A percentile compares a stretch with the other conserved stretches of the same genome.
Evolutionary conservation across 345 rosid genomes (phyloP).

Genomic region (Rhodamnia argentea): DNA sequence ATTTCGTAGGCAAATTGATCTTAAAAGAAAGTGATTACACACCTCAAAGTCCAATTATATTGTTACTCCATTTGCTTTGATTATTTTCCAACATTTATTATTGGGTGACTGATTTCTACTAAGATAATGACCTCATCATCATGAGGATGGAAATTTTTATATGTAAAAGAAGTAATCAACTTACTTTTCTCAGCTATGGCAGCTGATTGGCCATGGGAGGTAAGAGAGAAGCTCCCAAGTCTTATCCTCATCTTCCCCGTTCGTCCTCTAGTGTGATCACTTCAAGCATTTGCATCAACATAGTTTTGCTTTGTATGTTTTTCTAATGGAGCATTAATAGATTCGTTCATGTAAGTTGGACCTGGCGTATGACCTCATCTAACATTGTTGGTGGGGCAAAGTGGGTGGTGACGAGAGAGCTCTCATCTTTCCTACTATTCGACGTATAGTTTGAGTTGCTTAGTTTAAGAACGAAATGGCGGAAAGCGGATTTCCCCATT

Average conservation of each 20-base stretch:
- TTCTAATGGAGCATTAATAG: background rate
- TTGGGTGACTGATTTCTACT: background rate
- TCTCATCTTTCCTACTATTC: background rate
- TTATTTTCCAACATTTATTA: background rate
- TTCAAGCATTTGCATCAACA: too few relatives aligned
- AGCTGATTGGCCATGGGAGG: background rate
- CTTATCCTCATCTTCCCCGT: background rate
- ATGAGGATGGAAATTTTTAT: background rate
- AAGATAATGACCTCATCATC: background rate
- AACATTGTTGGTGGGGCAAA: background rate
- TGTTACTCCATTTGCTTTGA: too few relatives aligned
- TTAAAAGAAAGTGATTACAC: too few relatives aligned
- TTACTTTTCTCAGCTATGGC: background rate
- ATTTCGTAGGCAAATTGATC: too few relatives aligned
- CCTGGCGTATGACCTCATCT: background rate
- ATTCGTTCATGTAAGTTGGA: background rate
- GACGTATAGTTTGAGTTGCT: background rate
- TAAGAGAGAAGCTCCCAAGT: background rate
- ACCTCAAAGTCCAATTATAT: too few relatives aligned
- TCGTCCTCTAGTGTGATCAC: background rate
- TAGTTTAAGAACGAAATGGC: background rate
- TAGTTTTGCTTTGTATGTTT: too few relatives aligned
- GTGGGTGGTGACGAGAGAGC: background rate
- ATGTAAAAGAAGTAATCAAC: background rate
- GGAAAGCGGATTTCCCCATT: fast-evolving